phyloP scores from a whole-genome alignment of 2,329 filamentous ascomycete genomes.

The Gyromitra esculenta region DNA sequence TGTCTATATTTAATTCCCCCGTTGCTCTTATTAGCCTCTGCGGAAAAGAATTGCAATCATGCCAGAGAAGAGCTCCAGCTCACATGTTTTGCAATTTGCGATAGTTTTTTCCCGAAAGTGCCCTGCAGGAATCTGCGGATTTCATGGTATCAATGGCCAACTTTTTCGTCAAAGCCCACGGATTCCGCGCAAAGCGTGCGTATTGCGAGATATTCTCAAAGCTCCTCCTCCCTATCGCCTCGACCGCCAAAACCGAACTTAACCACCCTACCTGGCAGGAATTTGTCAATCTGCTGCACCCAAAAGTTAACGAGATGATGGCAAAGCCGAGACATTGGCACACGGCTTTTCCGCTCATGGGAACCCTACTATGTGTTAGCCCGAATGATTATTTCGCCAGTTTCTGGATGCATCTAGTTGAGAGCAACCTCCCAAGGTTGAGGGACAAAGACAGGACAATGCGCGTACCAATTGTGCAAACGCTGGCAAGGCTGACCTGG shows the following conservation, averaged over 20 bases:
- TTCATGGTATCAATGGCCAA: conserved; percentile 84
- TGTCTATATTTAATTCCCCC: conserved; percentile 29
- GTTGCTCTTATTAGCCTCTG: not conserved
- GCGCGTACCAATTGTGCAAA: conserved; percentile 82
- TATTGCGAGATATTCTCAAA: conserved; percentile 93
- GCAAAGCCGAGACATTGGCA: conserved; percentile 92
- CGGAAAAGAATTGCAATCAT: conserved; percentile 19
- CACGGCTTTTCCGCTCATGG: conserved; percentile 86
- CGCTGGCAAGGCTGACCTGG: conserved; percentile 90
- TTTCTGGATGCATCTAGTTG: conserved; percentile 86
- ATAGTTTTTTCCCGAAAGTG: conserved; percentile 71
- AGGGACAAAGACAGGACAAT: conserved; percentile 85
- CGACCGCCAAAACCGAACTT: conserved; percentile 79
- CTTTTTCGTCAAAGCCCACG: conserved; percentile 85
- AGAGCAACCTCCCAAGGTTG: conserved; percentile 72
- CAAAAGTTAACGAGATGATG: conserved; percentile 83
- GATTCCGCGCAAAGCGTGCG: conserved; percentile 87
- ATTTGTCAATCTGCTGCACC: conserved; percentile 80
- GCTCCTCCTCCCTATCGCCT: conserved; percentile 85
- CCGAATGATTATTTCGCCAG: conserved; percentile 81
- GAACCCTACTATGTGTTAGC: conserved; percentile 86
- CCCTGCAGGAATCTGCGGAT: conserved; percentile 87
- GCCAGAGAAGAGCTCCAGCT: conserved; percentile 32
- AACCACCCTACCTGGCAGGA: conserved; percentile 85
- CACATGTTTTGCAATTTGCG: conserved; percentile 41